A percentile compares a stretch with the other conserved stretches of the same genome.
Evolutionary conservation across 768 basidiomycete species (phyloP).

Genomic region (Favolaschia claudopus): DNA sequence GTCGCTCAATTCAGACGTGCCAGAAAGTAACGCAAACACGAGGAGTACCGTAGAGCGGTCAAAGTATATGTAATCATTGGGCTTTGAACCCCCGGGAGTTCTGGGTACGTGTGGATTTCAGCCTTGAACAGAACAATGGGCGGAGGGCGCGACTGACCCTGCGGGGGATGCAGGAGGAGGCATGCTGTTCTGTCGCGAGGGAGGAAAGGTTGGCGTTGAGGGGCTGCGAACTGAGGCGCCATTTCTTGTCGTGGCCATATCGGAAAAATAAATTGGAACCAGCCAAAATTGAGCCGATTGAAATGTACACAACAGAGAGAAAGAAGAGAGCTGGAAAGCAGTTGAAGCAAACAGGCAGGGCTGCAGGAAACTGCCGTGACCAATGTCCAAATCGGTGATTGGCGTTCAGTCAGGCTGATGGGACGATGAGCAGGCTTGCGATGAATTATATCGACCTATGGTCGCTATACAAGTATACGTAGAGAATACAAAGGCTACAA

Average conservation of each 20-base stretch:
- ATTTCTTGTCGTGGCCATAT: constrained; percentile 17
- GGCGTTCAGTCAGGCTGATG: no score
- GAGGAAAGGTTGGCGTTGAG: constrained; percentile 18
- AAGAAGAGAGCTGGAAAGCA: background rate
- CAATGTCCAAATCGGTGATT: no score
- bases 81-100: constrained; percentile 33
- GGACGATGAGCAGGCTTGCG: no score
- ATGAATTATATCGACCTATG: no score
- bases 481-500: background rate
- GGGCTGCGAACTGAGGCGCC: constrained; percentile 16
- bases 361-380: no score
- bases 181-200: constrained; percentile 14
- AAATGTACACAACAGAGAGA: background rate
- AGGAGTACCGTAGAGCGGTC: constrained; percentile 81
- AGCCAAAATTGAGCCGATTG: constrained; percentile 7
- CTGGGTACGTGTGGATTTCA: no score
- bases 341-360: background rate
- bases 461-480: background rate
- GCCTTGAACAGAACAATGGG: background rate
- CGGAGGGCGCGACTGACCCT: constrained; percentile 3
- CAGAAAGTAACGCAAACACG: no score
- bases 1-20: no score
- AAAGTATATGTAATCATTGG: constrained; percentile 89
- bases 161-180: constrained; percentile 15
- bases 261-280: background rate